Evolutionary conservation across 208 protist species (phyloP).

Genomic region (Histomonas meleagridis): DNA sequence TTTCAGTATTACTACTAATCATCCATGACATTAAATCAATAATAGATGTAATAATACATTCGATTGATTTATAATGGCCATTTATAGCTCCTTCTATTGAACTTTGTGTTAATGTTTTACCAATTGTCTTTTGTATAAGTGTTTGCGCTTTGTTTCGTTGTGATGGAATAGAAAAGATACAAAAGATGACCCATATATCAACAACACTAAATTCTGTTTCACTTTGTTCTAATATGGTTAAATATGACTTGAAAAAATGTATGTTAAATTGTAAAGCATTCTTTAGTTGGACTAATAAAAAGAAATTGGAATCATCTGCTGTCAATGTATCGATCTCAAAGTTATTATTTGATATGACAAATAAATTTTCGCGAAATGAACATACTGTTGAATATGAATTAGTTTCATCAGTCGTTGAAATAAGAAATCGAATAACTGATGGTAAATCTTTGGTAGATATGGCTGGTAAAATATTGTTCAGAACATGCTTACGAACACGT

Average conservation of each 20-base stretch:
- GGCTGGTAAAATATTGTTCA: background rate
- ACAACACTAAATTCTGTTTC: background rate
- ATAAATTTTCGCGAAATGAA: background rate
- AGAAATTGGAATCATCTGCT: background rate
- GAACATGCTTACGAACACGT: background rate
- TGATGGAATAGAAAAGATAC: background rate
- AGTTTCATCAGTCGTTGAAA: background rate
- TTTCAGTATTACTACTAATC: background rate
- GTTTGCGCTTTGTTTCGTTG: background rate
- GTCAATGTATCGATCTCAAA: background rate
- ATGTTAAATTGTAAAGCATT: background rate
- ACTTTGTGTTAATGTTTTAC: background rate
- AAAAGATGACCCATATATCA: background rate
- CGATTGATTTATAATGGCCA: background rate
- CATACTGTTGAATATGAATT: background rate
- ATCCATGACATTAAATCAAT: background rate
- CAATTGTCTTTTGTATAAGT: background rate
- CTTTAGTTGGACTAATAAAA: background rate
- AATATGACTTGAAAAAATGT: background rate
- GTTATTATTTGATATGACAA: background rate
- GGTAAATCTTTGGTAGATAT: background rate
- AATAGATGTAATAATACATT: background rate
- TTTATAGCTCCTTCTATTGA: background rate
- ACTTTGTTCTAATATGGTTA: background rate
- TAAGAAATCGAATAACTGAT: background rate